A percentile compares a stretch with the other conserved stretches of the same genome.
phyloP scores from a whole-genome alignment of 2,329 filamentous ascomycete genomes.

The Chrysoporthe deuterocubensis region DNA sequence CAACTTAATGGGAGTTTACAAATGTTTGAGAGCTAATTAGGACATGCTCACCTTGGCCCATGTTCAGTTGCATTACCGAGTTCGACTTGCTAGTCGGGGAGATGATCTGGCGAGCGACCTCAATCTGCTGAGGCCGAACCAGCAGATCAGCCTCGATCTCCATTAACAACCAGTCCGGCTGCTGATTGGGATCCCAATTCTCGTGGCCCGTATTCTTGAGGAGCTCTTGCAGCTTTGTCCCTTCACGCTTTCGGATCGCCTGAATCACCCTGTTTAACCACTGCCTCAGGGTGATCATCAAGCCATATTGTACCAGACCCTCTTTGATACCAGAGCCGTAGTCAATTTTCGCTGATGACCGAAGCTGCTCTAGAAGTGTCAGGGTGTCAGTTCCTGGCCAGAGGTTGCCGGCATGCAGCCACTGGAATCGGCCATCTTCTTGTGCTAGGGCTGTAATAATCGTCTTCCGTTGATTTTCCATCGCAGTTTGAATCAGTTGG shows the following conservation, averaged over 20 bases:
- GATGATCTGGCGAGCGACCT: constrained; percentile 66
- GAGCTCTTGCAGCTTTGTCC: constrained; percentile 46
- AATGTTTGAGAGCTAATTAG: neutral
- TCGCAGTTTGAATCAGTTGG: neutral
- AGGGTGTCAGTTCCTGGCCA: constrained; percentile 51
- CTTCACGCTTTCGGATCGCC: constrained; percentile 32
- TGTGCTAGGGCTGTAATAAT: neutral
- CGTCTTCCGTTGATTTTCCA: neutral
- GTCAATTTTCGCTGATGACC: constrained; percentile 35
- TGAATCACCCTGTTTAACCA: constrained; percentile 48
- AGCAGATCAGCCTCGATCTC: constrained; percentile 69
- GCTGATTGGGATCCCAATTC: constrained; percentile 58
- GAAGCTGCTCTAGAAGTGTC: constrained; percentile 52
- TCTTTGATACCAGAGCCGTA: constrained; percentile 45
- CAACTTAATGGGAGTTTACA: neutral
- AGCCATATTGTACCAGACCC: constrained; percentile 47
- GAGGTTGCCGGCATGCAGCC: constrained; percentile 47
- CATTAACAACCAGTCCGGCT: constrained; percentile 67
- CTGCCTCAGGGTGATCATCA: constrained; percentile 50
- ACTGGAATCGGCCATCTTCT: constrained; percentile 32
- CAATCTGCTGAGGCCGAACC: constrained; percentile 64
- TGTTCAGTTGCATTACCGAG: constrained; percentile 68
- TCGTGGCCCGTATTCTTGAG: constrained; percentile 52
- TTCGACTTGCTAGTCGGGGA: constrained; percentile 55
- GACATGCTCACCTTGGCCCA: constrained; percentile 59